Evolutionary conservation across 208 protist genomes (phyloP).

Genomic region (Trypanosoma melophagium): DNA sequence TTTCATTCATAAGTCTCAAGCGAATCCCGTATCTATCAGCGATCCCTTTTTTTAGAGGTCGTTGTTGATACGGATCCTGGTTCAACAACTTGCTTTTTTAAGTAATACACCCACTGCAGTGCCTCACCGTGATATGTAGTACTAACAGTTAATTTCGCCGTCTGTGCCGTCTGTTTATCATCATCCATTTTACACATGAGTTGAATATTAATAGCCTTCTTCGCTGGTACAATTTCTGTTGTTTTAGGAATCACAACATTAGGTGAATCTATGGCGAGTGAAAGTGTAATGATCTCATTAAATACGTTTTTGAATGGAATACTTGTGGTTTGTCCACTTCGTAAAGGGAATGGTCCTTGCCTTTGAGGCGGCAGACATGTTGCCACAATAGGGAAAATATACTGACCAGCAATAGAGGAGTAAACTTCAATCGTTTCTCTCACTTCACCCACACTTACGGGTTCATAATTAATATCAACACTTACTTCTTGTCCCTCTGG

Average conservation of each 20-base stretch:
- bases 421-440: conserved; percentile 81
- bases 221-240: conserved; percentile 78
- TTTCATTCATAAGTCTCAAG: background rate
- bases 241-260: conserved; percentile 81
- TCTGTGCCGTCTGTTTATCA: conserved; percentile 12
- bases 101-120: conserved; percentile 89
- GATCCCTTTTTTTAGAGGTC: background rate
- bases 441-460: conserved; percentile 73
- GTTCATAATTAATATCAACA: conserved; percentile 94
- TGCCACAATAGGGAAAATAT: conserved; percentile 89
- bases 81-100: conserved; percentile 32
- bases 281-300: conserved; percentile 72
- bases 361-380: conserved; percentile 87
- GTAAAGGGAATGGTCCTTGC: conserved; percentile 91
- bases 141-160: conserved; percentile 52
- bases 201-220: conserved; percentile 74
- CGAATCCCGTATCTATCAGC: background rate
- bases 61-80: background rate
- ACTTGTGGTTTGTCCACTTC: conserved; percentile 45
- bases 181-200: conserved; percentile 78
- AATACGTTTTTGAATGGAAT: conserved; percentile 96
- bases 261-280: conserved; percentile 76
- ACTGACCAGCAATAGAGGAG: conserved; percentile 87
- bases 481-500: conserved; percentile 87
- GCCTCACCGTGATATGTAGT: conserved; percentile 35